Percentiles rank a stretch among this genome's conserved stretches.
Evolutionary conservation across 1,284 basidiomycete species (phyloP).

Genomic region (Boletus sp.): DNA sequence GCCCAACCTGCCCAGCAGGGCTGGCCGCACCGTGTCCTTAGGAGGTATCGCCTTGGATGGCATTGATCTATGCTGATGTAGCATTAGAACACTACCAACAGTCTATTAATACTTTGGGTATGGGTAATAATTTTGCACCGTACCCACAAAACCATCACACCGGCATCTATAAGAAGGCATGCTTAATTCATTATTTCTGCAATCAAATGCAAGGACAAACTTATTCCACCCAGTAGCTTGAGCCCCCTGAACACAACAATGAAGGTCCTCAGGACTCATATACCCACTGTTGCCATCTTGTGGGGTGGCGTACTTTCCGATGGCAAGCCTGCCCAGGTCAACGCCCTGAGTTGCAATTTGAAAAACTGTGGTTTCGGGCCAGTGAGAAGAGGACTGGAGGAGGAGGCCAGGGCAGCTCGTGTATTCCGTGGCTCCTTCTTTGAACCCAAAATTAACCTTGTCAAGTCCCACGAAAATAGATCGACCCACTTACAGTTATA

Average conservation of each 20-base stretch:
- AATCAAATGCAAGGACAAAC: neutral
- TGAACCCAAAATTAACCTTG: neutral
- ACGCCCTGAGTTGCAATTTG: conserved; percentile 1
- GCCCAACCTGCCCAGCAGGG: neutral
- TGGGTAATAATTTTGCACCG: neutral
- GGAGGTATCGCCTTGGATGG: neutral
- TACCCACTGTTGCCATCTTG: neutral
- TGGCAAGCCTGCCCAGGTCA: conserved; percentile 1
- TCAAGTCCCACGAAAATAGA: neutral
- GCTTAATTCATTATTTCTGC: neutral
- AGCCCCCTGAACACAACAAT: neutral
- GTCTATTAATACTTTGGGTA: neutral
- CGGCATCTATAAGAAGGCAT: neutral
- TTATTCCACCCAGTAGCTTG: neutral
- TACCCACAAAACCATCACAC: conserved; percentile 9
- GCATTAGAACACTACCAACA: neutral
- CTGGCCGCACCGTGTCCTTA: neutral
- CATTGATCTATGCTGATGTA: neutral
- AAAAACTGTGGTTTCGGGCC: neutral
- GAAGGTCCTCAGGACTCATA: neutral
- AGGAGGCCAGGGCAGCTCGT: neutral
- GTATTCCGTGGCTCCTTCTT: conserved; percentile 4
- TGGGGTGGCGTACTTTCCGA: neutral
- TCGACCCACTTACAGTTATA: conserved; percentile 7
- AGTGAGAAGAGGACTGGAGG: neutral